Base-by-base conservation (phyloP, 257 asterid species). In the Parsonsia alboflavescens region DNA sequence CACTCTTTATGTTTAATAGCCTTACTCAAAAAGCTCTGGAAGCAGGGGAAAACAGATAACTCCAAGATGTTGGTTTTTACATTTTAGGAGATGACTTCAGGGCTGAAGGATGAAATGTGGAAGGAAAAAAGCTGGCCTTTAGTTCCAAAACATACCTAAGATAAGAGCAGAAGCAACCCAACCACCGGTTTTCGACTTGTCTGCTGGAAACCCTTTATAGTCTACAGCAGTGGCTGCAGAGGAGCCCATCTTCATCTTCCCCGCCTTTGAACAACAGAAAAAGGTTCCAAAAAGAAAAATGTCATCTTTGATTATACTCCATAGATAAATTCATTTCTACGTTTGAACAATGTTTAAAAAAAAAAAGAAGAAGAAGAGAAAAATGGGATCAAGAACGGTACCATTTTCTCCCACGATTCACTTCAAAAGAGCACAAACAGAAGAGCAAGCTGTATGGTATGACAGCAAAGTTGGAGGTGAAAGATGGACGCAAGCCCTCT, bases 101-200 rank as follows among this genome's bases (percentile, higher is more conserved):
- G 24, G 22, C 58, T 4, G 24, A 52, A 5, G 17, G 58, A 52
- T 52, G 58, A 17, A 16, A 15, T 19, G 17, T 16, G 17, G 58
- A 2, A 6, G 58, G 6, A 52, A 17, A 19, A 52, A 52, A 52
- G 46, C 9, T 42, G 46, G 46, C 9, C 9, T 42, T 42, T 42
- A 42, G 9, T 0, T 5, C 2, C 7, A 42, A 42, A 64, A 30
- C 71, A 30, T 39, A 84, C 88, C 88, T 68, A 82, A 50, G 74
- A 82, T 84, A 68, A 84, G 78, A 42, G 86, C 76, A 50, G 85
- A 82, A 49, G 86, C 72, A 50, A 78, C 42, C 86, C 86, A 84
- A 36, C 84, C 88, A 16, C 88, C 88, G 4, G 86, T 81, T 48
- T 75, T 77, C 42, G 59, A 71, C 44, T 78, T 84, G 49, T 74